Conservation (phyloP, 805 yeast species). For the Lachancea thermotolerans region DNA sequence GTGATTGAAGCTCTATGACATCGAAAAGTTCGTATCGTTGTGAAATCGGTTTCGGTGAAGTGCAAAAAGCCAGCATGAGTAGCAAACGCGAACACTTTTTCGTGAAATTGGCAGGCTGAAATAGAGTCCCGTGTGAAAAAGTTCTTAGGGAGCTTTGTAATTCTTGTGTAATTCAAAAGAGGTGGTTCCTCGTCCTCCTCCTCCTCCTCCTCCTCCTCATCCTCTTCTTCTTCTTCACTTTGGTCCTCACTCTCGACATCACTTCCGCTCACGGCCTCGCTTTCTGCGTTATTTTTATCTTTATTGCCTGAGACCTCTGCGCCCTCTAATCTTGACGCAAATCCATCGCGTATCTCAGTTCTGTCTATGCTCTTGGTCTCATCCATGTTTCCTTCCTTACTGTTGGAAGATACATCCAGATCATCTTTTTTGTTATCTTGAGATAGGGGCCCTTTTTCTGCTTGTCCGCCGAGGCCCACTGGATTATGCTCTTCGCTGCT, state of each 20-base stretch:
- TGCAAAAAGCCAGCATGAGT: slow-evolving; percentile 85
- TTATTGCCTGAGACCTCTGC: slow-evolving; percentile 1
- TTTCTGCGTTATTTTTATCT: slow-evolving; percentile 19
- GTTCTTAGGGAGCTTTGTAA: slow-evolving; percentile 58
- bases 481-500: too few relatives aligned
- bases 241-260: slow-evolving; percentile 29
- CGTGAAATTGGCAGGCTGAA: slow-evolving; percentile 59
- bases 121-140: slow-evolving; percentile 74
- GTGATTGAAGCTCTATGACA: slow-evolving; percentile 83
- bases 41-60: slow-evolving; percentile 52
- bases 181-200: slow-evolving; percentile 62
- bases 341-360: too few relatives aligned
- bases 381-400: too few relatives aligned
- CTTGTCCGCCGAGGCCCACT: too few relatives aligned
- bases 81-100: slow-evolving; percentile 65
- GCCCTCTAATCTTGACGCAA: too few relatives aligned
- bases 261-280: slow-evolving; percentile 16
- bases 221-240: slow-evolving; percentile 26
- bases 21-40: slow-evolving; percentile 61
- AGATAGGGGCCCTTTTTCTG: too few relatives aligned
- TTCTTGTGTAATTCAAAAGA: slow-evolving; percentile 62
- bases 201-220: slow-evolving; percentile 35
- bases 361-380: too few relatives aligned
- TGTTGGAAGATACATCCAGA: too few relatives aligned
- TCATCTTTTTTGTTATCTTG: too few relatives aligned